Evolutionary conservation across 805 yeast species (phyloP).

Genomic region (Metschnikowia chrysomelidarum): DNA sequence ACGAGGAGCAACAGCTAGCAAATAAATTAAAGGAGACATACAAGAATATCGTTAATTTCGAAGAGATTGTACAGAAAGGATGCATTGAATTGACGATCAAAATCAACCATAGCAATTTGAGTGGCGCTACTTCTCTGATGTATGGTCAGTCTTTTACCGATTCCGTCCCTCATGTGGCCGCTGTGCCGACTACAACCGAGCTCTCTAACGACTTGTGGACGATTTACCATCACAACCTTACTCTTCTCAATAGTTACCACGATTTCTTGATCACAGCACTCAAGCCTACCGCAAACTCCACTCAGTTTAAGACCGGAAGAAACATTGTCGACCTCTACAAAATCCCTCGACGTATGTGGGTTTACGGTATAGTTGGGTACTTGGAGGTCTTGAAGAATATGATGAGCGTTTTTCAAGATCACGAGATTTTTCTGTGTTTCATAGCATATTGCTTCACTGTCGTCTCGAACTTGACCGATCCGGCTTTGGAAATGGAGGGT

Average conservation of each 20-base stretch:
- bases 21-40: constrained; percentile 73
- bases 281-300: constrained; percentile 52
- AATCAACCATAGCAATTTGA: constrained; percentile 36
- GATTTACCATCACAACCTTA: constrained; percentile 65
- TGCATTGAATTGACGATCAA: constrained; percentile 59
- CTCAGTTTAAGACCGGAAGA: constrained; percentile 66
- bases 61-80: constrained; percentile 66
- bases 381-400: constrained; percentile 74
- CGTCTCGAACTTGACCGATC: constrained; percentile 52
- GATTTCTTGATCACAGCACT: constrained; percentile 71
- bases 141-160: constrained; percentile 17
- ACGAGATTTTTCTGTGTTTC: constrained; percentile 74
- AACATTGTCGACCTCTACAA: constrained; percentile 75
- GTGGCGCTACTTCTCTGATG: constrained; percentile 32
- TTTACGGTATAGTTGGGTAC: constrained; percentile 80
- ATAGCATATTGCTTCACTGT: constrained; percentile 69
- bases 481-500: constrained; percentile 56
- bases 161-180: constrained; percentile 14
- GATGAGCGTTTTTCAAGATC: constrained; percentile 69
- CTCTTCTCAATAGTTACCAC: constrained; percentile 65
- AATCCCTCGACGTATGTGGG: constrained; percentile 80
- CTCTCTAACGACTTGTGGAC: constrained; percentile 64
- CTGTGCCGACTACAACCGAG: constrained; percentile 42
- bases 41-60: constrained; percentile 63
- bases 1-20: constrained; percentile 65